phyloP scores from a whole-genome alignment of 1,284 basidiomycete genomes.

The Tetrapyrgos nigripes region DNA sequence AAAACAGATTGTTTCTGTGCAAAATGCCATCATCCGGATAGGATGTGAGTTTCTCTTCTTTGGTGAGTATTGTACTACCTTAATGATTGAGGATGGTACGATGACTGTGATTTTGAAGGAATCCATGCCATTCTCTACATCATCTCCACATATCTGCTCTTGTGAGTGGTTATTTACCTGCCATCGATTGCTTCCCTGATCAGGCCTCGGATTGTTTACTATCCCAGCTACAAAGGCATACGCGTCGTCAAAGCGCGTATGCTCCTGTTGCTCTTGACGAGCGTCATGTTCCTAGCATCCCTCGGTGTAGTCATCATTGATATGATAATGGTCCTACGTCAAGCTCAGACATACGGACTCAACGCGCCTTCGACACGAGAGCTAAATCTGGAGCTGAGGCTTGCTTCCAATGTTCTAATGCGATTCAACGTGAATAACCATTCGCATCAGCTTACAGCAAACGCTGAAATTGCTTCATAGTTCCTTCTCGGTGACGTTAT shows the following conservation, averaged over 20 bases:
- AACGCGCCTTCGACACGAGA: conserved; percentile 6
- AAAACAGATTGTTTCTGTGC: conserved; percentile 3
- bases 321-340: conserved; percentile 12
- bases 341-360: conserved; percentile 6
- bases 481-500: conserved; percentile 13
- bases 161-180: background rate
- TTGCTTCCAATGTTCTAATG: conserved; percentile 14
- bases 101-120: background rate
- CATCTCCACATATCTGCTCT: conserved; percentile 13
- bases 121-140: conserved; percentile 10
- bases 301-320: conserved; percentile 13
- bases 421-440: conserved; percentile 7
- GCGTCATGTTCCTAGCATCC: conserved; percentile 13
- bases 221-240: conserved; percentile 7
- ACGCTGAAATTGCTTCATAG: background rate
- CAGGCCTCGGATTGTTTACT: background rate
- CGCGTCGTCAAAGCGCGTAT: conserved; percentile 3
- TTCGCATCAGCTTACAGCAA: background rate
- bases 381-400: conserved; percentile 5
- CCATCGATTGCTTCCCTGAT: background rate
- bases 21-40: conserved; percentile 11
- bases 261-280: conserved; percentile 5
- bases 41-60: conserved; percentile 16
- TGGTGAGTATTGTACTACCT: background rate
- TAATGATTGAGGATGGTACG: background rate